Percentiles rank a stretch among this genome's conserved stretches.
Conservation (phyloP, 441 rosid genomes). For the Syzygium malaccense region DNA sequence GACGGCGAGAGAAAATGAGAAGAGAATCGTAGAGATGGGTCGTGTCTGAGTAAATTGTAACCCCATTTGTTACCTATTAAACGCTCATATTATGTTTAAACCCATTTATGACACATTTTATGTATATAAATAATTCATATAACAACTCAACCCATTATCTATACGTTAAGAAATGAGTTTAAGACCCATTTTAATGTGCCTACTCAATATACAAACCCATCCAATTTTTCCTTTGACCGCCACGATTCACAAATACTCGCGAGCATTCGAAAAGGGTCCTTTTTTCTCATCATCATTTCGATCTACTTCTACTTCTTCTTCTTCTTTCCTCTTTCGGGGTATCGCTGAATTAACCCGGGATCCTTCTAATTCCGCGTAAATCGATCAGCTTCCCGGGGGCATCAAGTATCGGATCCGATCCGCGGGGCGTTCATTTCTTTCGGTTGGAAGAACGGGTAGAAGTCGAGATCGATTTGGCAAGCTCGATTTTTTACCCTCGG, state of each 20-base stretch:
- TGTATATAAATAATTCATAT: too few species aligned
- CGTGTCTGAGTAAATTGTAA: too few species aligned
- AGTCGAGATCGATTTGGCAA: neutral
- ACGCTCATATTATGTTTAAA: too few species aligned
- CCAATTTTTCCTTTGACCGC: neutral
- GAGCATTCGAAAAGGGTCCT: neutral
- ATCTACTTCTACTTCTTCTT: neutral
- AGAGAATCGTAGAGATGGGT: too few species aligned
- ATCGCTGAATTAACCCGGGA: too few species aligned
- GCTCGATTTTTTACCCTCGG: neutral
- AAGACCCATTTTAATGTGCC: too few species aligned
- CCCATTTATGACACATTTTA: too few species aligned
- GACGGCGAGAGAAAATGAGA: too few species aligned
- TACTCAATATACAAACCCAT: neutral
- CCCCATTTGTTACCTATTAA: too few species aligned
- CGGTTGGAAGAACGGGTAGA: neutral
- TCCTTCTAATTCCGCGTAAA: neutral
- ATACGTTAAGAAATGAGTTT: rapidly evolving
- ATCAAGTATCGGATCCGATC: neutral
- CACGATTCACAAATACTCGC: neutral
- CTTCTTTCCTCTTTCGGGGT: neutral
- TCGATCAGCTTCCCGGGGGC: rapidly evolving
- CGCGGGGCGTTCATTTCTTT: too few species aligned
- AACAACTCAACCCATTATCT: too few species aligned
- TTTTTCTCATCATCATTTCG: neutral